Conservation (phyloP, 306 rosid species). For the Quercus rubra region DNA sequence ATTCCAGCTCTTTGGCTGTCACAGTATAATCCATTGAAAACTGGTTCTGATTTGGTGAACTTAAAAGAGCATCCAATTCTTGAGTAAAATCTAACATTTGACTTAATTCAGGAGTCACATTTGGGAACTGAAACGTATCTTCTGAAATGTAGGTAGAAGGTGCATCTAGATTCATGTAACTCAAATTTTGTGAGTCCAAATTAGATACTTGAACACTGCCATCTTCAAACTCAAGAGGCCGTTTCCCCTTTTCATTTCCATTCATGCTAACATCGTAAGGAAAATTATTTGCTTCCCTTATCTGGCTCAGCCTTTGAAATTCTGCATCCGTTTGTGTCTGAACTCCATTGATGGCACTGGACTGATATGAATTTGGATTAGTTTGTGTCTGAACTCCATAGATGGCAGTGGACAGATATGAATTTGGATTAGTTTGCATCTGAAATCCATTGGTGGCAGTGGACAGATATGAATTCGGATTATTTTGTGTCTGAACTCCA, state of each 20-base stretch:
- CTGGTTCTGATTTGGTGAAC: constrained; percentile 15
- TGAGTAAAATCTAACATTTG: background rate
- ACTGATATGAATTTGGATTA: no score
- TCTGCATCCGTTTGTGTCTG: background rate
- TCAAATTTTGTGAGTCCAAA: no score
- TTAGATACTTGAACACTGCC: no score
- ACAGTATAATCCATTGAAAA: background rate
- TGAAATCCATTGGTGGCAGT: background rate
- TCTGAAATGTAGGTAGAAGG: constrained; percentile 3
- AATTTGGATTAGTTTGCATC: no score
- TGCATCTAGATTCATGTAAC: background rate
- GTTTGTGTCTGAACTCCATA: no score
- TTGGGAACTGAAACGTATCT: background rate
- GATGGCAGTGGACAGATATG: no score
- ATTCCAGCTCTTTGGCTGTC: background rate
- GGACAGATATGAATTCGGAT: background rate
- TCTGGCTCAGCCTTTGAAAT: constrained; percentile 2
- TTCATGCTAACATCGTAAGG: background rate
- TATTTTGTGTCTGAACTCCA: background rate
- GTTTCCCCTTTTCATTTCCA: background rate
- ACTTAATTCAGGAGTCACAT: background rate
- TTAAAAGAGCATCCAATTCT: background rate
- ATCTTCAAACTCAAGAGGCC: background rate
- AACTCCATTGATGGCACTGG: no score
- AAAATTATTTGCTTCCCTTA: background rate